Evolutionary conservation across 352 stramenopile genomes (phyloP), one percentile per base, ranked within the genome.

Genomic region (Hyaloperonospora arabidopsidis): DNA sequence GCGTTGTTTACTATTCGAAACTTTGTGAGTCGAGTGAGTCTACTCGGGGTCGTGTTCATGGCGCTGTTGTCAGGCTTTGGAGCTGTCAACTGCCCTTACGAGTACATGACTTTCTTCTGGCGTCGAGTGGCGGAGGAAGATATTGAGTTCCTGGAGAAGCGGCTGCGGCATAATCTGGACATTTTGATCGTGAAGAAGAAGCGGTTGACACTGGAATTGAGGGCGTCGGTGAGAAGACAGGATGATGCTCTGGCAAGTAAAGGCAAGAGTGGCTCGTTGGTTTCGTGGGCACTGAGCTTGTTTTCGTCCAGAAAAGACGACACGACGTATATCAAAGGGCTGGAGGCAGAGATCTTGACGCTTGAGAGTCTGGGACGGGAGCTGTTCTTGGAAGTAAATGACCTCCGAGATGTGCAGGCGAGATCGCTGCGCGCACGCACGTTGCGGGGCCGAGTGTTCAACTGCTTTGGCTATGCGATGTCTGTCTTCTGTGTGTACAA

Each of bases 131-230:
- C 70, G 0, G 82, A 93, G 40, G 76, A 87, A 44, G 82, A 93
- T 55, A 89, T 93, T 59, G 74, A 79, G 58, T 89, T 87, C 41
- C 49, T 93, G 1, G 82, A 90, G 59, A 89, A 86, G 49, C 64
- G 82, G 3, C 56, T 93, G 54, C 78, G 76, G 6, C 82, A 93
- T 49, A 93, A 93, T 52, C 52, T 90, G 46, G 78, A 89, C 21
- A 89, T 93, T 49, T 52, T 93, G 17, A 68, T 89, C 22, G 77
- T 76, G 35, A 93, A 93, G 68, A 93, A 93, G 65, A 90, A 90
- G 54, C 67, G 82, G 2, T 57, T 88, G 29, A 67, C 52, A 21
- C 56, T 78, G 8, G 82, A 93, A 58, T 17, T 69, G 4, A 59
- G 73, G 36, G 69, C 72, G 5, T 66, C 59, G 0, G 70, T 66